A percentile compares a stretch with the other conserved stretches of the same genome.
Conservation (phyloP, 345 rosid species). For the Camelina laxa region DNA sequence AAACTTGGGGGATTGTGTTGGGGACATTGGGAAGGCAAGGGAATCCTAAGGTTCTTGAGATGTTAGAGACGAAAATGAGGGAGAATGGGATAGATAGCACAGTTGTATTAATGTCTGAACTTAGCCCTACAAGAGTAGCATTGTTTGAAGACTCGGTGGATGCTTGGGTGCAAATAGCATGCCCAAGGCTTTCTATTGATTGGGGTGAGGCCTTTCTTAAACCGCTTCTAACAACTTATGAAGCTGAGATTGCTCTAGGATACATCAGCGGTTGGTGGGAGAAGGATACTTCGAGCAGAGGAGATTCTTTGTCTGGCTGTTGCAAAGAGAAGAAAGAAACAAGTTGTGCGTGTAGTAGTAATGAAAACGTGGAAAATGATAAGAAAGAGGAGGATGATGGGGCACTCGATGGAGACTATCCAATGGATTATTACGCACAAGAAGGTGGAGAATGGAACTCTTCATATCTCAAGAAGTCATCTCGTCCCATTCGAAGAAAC, state of each 20-base stretch:
- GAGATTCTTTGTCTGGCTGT: constrained; percentile 33
- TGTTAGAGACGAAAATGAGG: constrained; percentile 77
- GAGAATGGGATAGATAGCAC: constrained; percentile 64
- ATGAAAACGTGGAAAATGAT: constrained; percentile 33
- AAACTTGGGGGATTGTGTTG: constrained; percentile 80
- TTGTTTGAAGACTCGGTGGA: constrained; percentile 85
- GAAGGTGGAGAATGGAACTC: constrained; percentile 99
- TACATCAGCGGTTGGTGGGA: constrained; percentile 87
- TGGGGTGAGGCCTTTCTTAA: constrained; percentile 93
- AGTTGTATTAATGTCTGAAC: constrained; percentile 83
- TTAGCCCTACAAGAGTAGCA: constrained; percentile 69
- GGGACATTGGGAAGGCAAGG: constrained; percentile 98
- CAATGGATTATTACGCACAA: constrained; percentile 96
- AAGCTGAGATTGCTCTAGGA: constrained; percentile 88
- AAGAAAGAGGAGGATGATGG: constrained; percentile 36
- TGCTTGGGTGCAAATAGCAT: constrained; percentile 97
- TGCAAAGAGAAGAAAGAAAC: constrained; percentile 33
- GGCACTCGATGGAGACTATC: constrained; percentile 61
- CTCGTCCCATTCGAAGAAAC: constrained; percentile 51
- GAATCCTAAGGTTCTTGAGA: constrained; percentile 74
- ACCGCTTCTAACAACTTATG: constrained; percentile 83
- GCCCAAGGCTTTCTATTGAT: constrained; percentile 92
- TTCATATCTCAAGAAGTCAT: constrained; percentile 67
- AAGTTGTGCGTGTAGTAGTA: constrained; percentile 48
- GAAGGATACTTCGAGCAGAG: constrained; percentile 41